phyloP scores from a whole-genome alignment of 257 asterid species.

The Eucommia ulmoides region DNA sequence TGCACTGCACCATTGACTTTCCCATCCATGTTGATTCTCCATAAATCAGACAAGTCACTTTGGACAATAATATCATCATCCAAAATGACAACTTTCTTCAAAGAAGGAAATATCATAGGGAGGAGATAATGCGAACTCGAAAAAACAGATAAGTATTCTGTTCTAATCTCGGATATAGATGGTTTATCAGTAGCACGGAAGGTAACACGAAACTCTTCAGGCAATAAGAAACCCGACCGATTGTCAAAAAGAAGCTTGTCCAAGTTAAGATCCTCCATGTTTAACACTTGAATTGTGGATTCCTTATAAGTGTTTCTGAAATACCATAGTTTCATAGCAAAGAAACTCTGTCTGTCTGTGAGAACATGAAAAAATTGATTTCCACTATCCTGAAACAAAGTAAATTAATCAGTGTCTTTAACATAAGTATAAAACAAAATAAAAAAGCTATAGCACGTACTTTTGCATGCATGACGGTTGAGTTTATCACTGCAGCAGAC shows the following conservation, averaged over 20 bases:
- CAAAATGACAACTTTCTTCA: slow-evolving; percentile 77
- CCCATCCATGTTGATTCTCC: slow-evolving; percentile 84
- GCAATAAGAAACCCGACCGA: slow-evolving; percentile 63
- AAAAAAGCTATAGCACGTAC: slow-evolving; percentile 28
- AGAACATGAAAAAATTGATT: slow-evolving; percentile 79
- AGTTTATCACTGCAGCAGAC: slow-evolving; percentile 77
- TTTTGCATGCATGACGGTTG: slow-evolving; percentile 63
- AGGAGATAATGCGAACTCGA: slow-evolving; percentile 81
- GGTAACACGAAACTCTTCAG: slow-evolving; percentile 87
- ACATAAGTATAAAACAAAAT: slow-evolving; percentile 7
- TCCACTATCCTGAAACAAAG: slow-evolving; percentile 58
- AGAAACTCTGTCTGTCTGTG: slow-evolving; percentile 80
- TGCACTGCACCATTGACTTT: slow-evolving; percentile 79
- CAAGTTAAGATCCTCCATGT: slow-evolving; percentile 64
- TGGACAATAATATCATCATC: slow-evolving; percentile 86
- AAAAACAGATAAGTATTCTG: slow-evolving; percentile 69
- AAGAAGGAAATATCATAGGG: slow-evolving; percentile 55
- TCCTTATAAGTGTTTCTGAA: slow-evolving; percentile 47
- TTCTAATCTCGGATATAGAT: slow-evolving; percentile 37
- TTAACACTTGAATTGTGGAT: slow-evolving; percentile 81
- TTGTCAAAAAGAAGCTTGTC: slow-evolving; percentile 30
- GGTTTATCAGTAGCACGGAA: slow-evolving; percentile 48
- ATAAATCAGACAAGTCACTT: slow-evolving; percentile 76
- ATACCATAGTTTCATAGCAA: slow-evolving; percentile 87
- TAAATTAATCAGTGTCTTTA: slow-evolving; percentile 11